These are phyloP conservation scores for Sinapis alba DNA, from an alignment of 441 rosid species.

Conservation along the genomic window DNA sequence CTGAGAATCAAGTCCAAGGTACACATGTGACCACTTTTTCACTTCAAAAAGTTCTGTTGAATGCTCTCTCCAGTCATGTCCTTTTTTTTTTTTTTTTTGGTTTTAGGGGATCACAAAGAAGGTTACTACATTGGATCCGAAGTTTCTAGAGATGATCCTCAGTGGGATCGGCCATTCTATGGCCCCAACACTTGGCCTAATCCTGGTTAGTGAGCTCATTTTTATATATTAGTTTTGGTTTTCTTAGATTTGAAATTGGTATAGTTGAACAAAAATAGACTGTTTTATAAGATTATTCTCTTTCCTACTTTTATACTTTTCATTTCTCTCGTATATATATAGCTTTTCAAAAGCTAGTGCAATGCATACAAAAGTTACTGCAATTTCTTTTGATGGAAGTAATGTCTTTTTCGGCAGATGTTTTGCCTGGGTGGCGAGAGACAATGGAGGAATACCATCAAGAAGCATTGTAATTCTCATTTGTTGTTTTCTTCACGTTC, in stretches of 20 bases:
- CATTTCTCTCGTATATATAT: neutral
- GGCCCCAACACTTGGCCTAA: neutral
- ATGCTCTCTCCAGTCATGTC: neutral
- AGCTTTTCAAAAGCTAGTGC: neutral
- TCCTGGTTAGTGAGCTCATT: neutral
- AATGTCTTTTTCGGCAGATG: slow-evolving; percentile 40
- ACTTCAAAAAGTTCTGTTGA: neutral
- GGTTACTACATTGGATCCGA: neutral
- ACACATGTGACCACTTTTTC: neutral
- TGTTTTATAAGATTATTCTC: no score
- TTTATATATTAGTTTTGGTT: neutral
- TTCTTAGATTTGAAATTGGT: neutral
- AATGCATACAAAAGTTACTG: neutral
- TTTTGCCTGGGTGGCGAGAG: slow-evolving; percentile 82
- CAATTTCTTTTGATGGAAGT: neutral
- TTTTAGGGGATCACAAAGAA: neutral
- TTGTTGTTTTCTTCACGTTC: neutral
- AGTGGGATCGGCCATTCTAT: slow-evolving; percentile 3
- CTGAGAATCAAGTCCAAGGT: slow-evolving; percentile 18
- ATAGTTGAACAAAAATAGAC: no score
- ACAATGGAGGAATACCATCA: slow-evolving; percentile 83
- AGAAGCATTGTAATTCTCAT: slow-evolving; percentile 64
- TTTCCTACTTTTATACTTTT: neutral
- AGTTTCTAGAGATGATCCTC: slow-evolving; percentile 1
- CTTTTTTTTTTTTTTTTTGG: neutral